Evolutionary conservation across 2,329 filamentous ascomycete genomes (phyloP).

Genomic region (Helminthosporium solani): DNA sequence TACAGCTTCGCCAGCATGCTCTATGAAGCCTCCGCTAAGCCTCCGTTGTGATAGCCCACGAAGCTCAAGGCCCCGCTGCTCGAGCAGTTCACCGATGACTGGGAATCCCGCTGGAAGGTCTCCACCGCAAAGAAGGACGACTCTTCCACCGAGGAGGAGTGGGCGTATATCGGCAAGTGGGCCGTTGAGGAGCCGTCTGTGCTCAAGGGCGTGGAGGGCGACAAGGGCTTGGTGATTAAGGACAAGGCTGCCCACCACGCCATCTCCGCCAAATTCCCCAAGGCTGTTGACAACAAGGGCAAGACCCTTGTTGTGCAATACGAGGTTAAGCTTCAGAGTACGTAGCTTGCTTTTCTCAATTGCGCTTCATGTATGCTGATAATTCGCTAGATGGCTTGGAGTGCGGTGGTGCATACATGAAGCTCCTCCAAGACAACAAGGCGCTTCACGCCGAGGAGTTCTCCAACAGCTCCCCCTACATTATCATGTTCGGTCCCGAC

Average conservation of each 20-base stretch:
- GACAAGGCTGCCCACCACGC: slow-evolving; percentile 97
- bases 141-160: slow-evolving; percentile 75
- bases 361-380: slow-evolving; percentile 26
- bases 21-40: slow-evolving; percentile 1
- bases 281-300: slow-evolving; percentile 94
- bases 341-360: slow-evolving; percentile 43
- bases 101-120: slow-evolving; percentile 89
- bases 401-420: slow-evolving; percentile 98
- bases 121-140: slow-evolving; percentile 96
- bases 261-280: slow-evolving; percentile 97
- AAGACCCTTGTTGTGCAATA: slow-evolving; percentile 98
- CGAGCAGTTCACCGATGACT: slow-evolving; percentile 97
- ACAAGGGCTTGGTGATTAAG: slow-evolving; percentile 97
- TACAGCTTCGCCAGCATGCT: slow-evolving; percentile 16
- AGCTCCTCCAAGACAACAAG: slow-evolving; percentile 97
- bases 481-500: slow-evolving; percentile 99
- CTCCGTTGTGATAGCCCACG: slow-evolving; percentile 65
- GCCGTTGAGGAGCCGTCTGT: slow-evolving; percentile 89
- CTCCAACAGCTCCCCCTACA: slow-evolving; percentile 93
- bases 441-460: slow-evolving; percentile 97
- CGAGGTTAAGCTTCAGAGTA: slow-evolving; percentile 98
- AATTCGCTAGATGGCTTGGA: slow-evolving; percentile 75
- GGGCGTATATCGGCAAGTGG: slow-evolving; percentile 98
- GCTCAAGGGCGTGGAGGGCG: slow-evolving; percentile 88
- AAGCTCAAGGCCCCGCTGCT: slow-evolving; percentile 89